Conservation (phyloP, 352 stramenopile genomes). For the Chrysophaeum taylorii region DNA sequence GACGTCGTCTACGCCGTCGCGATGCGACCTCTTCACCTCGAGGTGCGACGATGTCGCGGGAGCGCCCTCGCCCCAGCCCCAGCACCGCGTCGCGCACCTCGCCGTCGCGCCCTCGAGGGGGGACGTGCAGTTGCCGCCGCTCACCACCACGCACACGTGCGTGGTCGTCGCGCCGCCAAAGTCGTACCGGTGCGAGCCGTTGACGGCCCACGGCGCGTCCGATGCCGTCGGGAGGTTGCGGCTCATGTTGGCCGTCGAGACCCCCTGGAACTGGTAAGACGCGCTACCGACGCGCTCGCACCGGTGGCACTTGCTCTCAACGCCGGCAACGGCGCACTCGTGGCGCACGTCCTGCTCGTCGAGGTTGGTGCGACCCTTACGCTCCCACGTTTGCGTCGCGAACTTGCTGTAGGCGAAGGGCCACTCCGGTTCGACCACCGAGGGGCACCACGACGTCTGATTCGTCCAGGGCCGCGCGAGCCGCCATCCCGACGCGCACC, state of each 20-base stretch:
- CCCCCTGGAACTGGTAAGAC: constrained; percentile 77
- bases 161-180: constrained; percentile 56
- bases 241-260: constrained; percentile 48
- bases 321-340: constrained; percentile 64
- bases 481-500: constrained; percentile 44
- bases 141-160: constrained; percentile 78
- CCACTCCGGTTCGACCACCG: constrained; percentile 65
- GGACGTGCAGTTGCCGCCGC: constrained; percentile 55
- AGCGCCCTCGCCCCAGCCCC: constrained; percentile 50
- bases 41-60: constrained; percentile 29
- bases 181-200: constrained; percentile 75
- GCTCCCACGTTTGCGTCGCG: constrained; percentile 38
- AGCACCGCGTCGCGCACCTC: constrained; percentile 74
- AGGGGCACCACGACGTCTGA: constrained; percentile 70
- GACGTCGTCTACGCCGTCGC: not conserved
- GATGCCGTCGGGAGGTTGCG: constrained; percentile 78
- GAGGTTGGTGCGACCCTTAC: constrained; percentile 26
- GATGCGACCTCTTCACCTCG: not conserved
- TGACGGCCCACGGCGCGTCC: constrained; percentile 80
- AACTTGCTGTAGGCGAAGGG: constrained; percentile 84
- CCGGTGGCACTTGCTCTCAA: constrained; percentile 81
- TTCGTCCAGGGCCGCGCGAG: constrained; percentile 66
- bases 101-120: constrained; percentile 68
- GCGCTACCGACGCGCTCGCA: constrained; percentile 75
- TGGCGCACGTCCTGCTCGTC: constrained; percentile 36